Evolutionary conservation across 2,329 filamentous ascomycete species (phyloP), one percentile per base, ranked within the genome.

Genomic region (Sporothrix brasiliensis): DNA sequence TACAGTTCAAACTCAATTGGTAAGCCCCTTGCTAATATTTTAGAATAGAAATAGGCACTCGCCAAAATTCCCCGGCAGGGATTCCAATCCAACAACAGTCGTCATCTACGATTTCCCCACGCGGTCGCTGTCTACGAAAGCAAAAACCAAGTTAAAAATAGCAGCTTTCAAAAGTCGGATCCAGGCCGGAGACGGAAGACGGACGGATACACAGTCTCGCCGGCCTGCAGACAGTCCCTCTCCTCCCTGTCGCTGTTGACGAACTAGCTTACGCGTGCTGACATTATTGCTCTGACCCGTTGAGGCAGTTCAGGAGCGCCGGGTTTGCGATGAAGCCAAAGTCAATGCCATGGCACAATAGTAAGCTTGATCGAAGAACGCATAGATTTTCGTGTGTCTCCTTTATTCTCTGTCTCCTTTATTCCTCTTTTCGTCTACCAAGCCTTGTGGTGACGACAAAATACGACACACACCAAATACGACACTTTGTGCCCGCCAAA

Each of bases 191-290:
- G 11, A n/a, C 13, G 39, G 24, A 44, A 49, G 24, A 1, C 24
- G 4, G 24, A n/a, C 60, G 19, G 60, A 47, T 3, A n/a, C 34
- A 65, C 24, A 27, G 16, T 11, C 21, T 39, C 21, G 21, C 19
- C 24, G 24, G 27, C 24, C 21, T 24, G 39, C 30, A 44, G 39
- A 47, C 16, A 7, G 2, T 7, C 16, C 39, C 56, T 61, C 39
- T 10, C n/a, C 27, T 44, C n/a, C 13, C 34, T 47, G 39, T 47
- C 24, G 54, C 58, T 69, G 58, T 56, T 69, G 49, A 66, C 68
- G 50, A 63, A 56, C 56, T 34, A 4, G 68, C 58, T 69, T 60
- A 69, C 68, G 68, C 39, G 47, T 65, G 54, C 67, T 69, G 53
- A 50, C 52, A 34, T 13, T 34, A 9, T 34, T 34, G 34, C 34